Percentiles rank a stretch among this genome's conserved stretches.
Evolutionary conservation across 257 asterid species (phyloP).

Genomic region (Gynochthodes officinalis): DNA sequence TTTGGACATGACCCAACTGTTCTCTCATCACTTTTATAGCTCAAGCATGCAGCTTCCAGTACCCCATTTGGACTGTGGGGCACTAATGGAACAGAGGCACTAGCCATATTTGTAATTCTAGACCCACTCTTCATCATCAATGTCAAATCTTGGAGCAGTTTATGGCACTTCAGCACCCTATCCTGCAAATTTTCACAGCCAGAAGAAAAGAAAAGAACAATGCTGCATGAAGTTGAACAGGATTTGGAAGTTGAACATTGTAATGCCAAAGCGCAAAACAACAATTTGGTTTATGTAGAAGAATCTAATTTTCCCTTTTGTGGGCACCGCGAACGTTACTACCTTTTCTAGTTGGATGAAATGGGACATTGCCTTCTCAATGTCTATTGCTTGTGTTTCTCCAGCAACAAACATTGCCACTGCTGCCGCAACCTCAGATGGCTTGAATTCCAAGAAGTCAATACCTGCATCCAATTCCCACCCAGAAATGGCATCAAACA

Average conservation of each 20-base stretch:
- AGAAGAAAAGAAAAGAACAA: background rate
- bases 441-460: slow-evolving; percentile 82
- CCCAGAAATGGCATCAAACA: slow-evolving; percentile 31
- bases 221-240: background rate
- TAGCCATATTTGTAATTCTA: slow-evolving; percentile 14
- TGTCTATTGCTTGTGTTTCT: slow-evolving; percentile 38
- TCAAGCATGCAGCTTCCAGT: slow-evolving; percentile 56
- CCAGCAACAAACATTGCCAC: slow-evolving; percentile 52
- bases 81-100: slow-evolving; percentile 18
- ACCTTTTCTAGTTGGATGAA: slow-evolving; percentile 59
- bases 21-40: slow-evolving; percentile 54
- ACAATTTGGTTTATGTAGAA: background rate
- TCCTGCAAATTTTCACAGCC: slow-evolving; percentile 42
- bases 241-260: background rate
- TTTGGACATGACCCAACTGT: slow-evolving; percentile 44
- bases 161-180: slow-evolving; percentile 55
- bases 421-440: slow-evolving; percentile 80
- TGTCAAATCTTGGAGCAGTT: slow-evolving; percentile 52
- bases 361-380: slow-evolving; percentile 46
- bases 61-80: slow-evolving; percentile 68
- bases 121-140: slow-evolving; percentile 28
- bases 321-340: slow-evolving; percentile 23
- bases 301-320: background rate
- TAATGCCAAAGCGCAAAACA: background rate
- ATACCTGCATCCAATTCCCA: slow-evolving; percentile 64